Percentiles rank a stretch among this genome's conserved stretches.
These are phyloP conservation scores for Didymella exigua DNA, from an alignment of 2,329 filamentous ascomycete species.

Conservation along the genomic window DNA sequence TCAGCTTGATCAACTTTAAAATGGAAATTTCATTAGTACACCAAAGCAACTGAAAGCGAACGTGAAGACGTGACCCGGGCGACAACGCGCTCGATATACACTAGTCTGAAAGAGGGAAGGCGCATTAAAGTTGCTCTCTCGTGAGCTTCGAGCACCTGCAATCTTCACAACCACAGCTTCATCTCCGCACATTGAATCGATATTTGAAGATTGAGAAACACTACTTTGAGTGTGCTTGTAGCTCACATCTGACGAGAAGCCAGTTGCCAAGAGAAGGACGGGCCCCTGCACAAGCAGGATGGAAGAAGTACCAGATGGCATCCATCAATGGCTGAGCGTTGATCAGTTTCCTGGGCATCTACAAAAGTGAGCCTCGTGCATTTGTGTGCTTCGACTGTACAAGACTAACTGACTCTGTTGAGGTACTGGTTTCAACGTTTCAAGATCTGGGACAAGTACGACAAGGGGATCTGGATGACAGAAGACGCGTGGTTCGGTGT, in stretches of 20 bases:
- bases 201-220: not conserved
- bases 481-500: slow-evolving; percentile 97
- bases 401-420: not conserved
- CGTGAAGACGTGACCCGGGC: not conserved
- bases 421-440: slow-evolving; percentile 93
- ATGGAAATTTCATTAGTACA: not conserved
- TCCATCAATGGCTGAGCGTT: slow-evolving; percentile 71
- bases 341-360: slow-evolving; percentile 80
- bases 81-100: not conserved
- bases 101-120: slow-evolving; percentile 5
- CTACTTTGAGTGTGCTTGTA: too few species aligned
- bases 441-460: slow-evolving; percentile 84
- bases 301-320: slow-evolving; percentile 45
- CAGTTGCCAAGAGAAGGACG: not conserved
- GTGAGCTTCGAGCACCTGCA: not conserved
- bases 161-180: not conserved
- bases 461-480: slow-evolving; percentile 87
- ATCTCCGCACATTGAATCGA: not conserved
- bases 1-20: not conserved
- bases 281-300: slow-evolving; percentile 10
- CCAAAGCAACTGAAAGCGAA: not conserved
- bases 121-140: not conserved
- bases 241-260: not conserved
- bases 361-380: slow-evolving; percentile 68
- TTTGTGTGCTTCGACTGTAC: not conserved